A percentile compares a stretch with the other conserved stretches of the same genome.
Conservation (phyloP, 2,329 filamentous ascomycete species). For the Aspergillus japonicus region DNA sequence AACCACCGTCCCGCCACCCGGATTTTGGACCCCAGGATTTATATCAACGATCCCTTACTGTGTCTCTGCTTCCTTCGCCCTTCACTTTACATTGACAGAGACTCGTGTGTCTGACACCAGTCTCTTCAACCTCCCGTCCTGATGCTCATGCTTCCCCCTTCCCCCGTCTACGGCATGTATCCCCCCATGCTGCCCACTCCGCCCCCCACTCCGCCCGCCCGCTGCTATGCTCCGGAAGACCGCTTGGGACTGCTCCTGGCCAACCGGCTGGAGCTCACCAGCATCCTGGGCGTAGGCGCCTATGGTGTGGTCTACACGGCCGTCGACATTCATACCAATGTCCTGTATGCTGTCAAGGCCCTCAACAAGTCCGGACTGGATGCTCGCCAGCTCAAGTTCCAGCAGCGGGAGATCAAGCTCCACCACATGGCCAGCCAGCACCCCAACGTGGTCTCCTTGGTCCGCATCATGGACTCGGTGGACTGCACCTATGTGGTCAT, state of each 20-base stretch:
- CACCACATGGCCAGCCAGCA: constrained; percentile 88
- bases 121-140: constrained; percentile 1
- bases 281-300: constrained; percentile 86
- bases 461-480: constrained; percentile 85
- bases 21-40: constrained; percentile 18
- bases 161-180: constrained; percentile 37
- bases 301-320: constrained; percentile 96
- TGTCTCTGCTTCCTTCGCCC: constrained; percentile 8
- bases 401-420: constrained; percentile 86
- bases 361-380: constrained; percentile 93
- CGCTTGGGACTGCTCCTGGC: constrained; percentile 81
- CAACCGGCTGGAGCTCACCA: constrained; percentile 76
- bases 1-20: constrained; percentile 5
- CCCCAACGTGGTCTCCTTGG: constrained; percentile 87
- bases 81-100: constrained; percentile 9
- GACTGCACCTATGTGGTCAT: constrained; percentile 96
- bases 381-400: constrained; percentile 80
- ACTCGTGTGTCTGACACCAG: neutral
- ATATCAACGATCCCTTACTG: constrained; percentile 10
- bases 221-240: constrained; percentile 71
- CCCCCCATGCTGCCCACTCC: constrained; percentile 48
- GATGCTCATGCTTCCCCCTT: constrained; percentile 20
- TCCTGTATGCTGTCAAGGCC: constrained; percentile 92
- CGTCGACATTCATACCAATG: constrained; percentile 75
- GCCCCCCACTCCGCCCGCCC: constrained; percentile 45